Percentiles rank a stretch among this genome's conserved stretches.
phyloP scores from a whole-genome alignment of 1,284 basidiomycete species.

The Ceratobasidium sp. region DNA sequence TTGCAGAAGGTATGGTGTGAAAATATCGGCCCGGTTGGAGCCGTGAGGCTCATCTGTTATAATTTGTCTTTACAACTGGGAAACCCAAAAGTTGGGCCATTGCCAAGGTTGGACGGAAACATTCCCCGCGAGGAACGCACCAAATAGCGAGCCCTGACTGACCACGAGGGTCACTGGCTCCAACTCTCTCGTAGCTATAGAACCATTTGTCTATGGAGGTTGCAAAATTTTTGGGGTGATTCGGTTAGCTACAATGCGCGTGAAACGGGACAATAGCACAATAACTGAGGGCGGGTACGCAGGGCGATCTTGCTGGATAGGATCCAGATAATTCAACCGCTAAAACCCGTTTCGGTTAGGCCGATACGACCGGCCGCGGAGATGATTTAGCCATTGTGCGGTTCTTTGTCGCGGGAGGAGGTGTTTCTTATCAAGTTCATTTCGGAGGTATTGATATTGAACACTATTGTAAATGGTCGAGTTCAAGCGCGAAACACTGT shows the following conservation, averaged over 20 bases:
- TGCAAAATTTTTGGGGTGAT: slow-evolving; percentile 9
- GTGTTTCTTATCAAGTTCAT: neutral
- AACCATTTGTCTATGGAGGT: neutral
- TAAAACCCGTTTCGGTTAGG: slow-evolving; percentile 13
- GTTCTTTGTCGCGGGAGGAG: neutral
- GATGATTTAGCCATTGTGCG: neutral
- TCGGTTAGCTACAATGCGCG: neutral
- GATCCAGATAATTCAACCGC: slow-evolving; percentile 9
- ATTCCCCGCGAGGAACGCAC: neutral
- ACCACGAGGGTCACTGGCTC: neutral
- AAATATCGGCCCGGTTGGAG: no score
- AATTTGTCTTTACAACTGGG: no score
- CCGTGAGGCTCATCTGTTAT: no score
- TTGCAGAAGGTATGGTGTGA: no score
- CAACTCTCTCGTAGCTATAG: neutral
- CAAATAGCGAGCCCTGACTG: neutral
- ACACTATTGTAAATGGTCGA: neutral
- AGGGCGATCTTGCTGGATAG: slow-evolving; percentile 10
- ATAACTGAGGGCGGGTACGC: neutral
- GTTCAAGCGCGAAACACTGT: neutral
- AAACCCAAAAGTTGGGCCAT: no score
- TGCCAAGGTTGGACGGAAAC: no score
- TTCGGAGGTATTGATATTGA: neutral
- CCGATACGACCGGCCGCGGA: neutral
- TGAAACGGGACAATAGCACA: slow-evolving; percentile 8